Conservation (phyloP, 352 stramenopile genomes). For the Elongisporangium anandrum region DNA sequence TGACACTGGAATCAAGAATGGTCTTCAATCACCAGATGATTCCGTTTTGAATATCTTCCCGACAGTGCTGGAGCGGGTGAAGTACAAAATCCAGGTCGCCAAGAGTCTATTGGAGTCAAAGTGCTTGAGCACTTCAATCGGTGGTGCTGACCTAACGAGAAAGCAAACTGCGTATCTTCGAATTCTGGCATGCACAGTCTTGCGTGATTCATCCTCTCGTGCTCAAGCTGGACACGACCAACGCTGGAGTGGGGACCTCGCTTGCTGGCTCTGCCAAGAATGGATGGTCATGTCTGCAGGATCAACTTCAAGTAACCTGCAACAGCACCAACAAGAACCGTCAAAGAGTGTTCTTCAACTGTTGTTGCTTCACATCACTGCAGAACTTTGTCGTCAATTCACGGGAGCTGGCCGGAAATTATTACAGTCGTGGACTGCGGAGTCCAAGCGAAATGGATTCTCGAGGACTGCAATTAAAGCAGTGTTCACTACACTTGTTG, state of each 20-base stretch:
- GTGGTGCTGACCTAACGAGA: not conserved
- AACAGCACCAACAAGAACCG: conserved; percentile 1
- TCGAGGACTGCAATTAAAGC: not conserved
- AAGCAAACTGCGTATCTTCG: not conserved
- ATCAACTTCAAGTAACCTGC: not conserved
- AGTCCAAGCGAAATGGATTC: not conserved
- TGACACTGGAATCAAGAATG: not conserved
- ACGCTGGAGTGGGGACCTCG: conserved; percentile 1
- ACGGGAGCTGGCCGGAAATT: conserved; percentile 4
- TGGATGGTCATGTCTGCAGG: not conserved
- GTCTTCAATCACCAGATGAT: not conserved
- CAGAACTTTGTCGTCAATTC: conserved; percentile 7
- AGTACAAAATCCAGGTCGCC: not conserved
- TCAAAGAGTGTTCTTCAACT: conserved; percentile 11
- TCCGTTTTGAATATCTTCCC: not conserved
- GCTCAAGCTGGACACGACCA: not conserved
- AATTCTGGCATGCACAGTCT: not conserved
- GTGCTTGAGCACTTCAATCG: too few species aligned
- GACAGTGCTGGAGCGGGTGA: not conserved
- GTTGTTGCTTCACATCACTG: conserved; percentile 17
- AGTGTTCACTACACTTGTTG: conserved; percentile 19
- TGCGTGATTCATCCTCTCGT: not conserved
- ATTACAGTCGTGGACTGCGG: conserved; percentile 1
- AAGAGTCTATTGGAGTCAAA: not conserved
- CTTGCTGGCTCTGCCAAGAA: conserved; percentile 2